Evolutionary conservation across 257 asterid species (phyloP), one percentile per base, ranked within the genome.

Genomic region (Nicotiana undulata): DNA sequence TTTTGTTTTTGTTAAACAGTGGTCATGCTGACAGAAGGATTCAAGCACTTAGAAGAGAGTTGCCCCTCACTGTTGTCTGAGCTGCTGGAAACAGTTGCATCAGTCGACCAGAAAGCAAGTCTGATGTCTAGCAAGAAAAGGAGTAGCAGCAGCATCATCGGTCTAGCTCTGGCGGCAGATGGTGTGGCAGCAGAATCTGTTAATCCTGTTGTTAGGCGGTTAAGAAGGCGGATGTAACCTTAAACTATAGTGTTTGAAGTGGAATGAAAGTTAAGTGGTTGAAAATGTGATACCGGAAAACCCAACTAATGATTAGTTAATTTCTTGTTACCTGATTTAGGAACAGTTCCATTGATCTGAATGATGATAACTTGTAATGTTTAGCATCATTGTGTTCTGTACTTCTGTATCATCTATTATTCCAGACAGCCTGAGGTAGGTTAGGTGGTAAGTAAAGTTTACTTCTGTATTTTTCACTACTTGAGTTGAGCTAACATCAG

Each of bases 1-100:
- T 79, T 51, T 58, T 81, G 29, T 66, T 70, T 83, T 70, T 44
- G 18, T 10, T 11, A 22, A 40, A 78, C 92, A 95, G 98, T 77
- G 89, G 97, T 93, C 65, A 92, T 95, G 99, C 93, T 88, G 81
- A 88, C 94, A 1, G 97, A 91, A 81, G 99, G 98, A 31, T 93
- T 91, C 88, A 84, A 40, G 37, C 88, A 93, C 86, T 76, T 95
- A 85, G 94, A 92, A 84, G 84, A 91, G 88, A 90, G 95, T 89
- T 91, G 94, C 84, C 97, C 95, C n/a, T 84, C 92, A 49, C 88
- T 95, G 75, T 85, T 93, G 84, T 85, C 97, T 1, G 95, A 93
- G 87, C 83, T 95, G 88, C 92, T 95, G 85, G 98, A 92, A 91
- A 92, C 98, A 16, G 91, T 92, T 82, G 98, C 97, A 13, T 89